Evolutionary conservation across 176 grass and related monocot species (phyloP).

Genomic region (Thalia dealbata): DNA sequence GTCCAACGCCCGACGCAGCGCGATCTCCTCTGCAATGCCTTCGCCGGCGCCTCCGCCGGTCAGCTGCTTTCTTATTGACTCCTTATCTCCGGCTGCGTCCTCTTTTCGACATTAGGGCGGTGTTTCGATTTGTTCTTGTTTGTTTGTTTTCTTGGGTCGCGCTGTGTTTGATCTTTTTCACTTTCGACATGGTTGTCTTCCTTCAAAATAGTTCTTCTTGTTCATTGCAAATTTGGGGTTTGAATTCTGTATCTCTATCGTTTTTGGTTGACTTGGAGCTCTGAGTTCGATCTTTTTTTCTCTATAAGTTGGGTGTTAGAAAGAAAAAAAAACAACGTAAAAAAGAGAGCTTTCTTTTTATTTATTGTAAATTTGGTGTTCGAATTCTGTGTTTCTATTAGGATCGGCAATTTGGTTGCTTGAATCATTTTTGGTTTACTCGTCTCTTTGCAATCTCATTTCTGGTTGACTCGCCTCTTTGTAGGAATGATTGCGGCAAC

Average conservation of each 20-base stretch:
- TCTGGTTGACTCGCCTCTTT: background rate
- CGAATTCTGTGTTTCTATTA: background rate
- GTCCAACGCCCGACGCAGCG: background rate
- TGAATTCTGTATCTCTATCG: background rate
- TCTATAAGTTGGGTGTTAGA: background rate
- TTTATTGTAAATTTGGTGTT: no score
- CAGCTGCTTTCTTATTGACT: background rate
- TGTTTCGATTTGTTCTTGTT: background rate
- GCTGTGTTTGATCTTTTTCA: background rate
- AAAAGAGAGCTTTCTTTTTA: no score
- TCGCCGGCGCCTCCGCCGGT: constrained; percentile 6
- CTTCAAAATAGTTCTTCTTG: background rate
- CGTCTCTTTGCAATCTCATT: background rate
- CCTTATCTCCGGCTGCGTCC: background rate
- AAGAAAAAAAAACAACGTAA: no score
- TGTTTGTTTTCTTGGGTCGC: background rate
- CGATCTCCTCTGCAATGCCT: constrained; percentile 8
- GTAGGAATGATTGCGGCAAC: constrained; percentile 76
- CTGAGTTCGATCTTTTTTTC: background rate
- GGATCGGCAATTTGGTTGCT: background rate
- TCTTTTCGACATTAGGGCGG: background rate
- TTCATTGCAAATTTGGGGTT: background rate
- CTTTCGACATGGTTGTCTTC: background rate
- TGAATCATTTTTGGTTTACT: background rate
- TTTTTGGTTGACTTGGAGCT: background rate